Base-by-base conservation (phyloP, 2,329 filamentous ascomycete genomes). In the Plectosphaerella sp. region DNA sequence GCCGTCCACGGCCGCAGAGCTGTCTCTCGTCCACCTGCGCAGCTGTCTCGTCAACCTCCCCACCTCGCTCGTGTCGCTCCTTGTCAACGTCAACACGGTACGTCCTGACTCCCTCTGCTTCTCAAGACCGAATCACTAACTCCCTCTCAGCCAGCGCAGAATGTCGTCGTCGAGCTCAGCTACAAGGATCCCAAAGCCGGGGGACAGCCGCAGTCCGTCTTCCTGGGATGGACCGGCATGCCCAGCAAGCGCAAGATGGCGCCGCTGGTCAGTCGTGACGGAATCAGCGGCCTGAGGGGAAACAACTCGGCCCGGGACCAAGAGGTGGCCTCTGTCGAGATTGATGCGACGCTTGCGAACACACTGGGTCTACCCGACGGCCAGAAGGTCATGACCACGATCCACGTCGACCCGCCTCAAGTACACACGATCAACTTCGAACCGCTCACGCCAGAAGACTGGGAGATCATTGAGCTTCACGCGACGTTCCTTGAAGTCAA, bases 381-480 rank as follows among this genome's bases (percentile, higher is more conserved):
- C 48, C 88, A 92, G 65, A 95, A 89, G 72, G 83, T 93, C 64
- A 78, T 76, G 58, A 75, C 74, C 46, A 78, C 73, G 36, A 78
- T 99, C 57, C 94, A 99, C 68, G 73, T 97, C 57, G 91, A 99
- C 66, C 93, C 93, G 47, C 91, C 92, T 2, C 74, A 94, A 58
- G 91, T 91, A 47, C 91, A 97, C 68, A 97, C 92, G 2, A 88
- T 99, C 69, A 91, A 97, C 66, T 97, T 99, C 61, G 95, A 99
- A 67, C 94, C 94, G 35, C 72, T 97, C 62, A 97, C 94, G 0
- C 85, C 93, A 2, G 91, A 95, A 53, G 94, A 99, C 67, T 99
- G 94, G 94, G 94, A 99, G 71, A 96, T 97, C 62, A 97, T 99
- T 61, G 94, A 99, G 70, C 77, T 99, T 2, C 94, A 99, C 73